These are phyloP conservation scores for Geosmithia flava DNA, from an alignment of 2,329 filamentous ascomycete genomes.

Conservation along the genomic window DNA sequence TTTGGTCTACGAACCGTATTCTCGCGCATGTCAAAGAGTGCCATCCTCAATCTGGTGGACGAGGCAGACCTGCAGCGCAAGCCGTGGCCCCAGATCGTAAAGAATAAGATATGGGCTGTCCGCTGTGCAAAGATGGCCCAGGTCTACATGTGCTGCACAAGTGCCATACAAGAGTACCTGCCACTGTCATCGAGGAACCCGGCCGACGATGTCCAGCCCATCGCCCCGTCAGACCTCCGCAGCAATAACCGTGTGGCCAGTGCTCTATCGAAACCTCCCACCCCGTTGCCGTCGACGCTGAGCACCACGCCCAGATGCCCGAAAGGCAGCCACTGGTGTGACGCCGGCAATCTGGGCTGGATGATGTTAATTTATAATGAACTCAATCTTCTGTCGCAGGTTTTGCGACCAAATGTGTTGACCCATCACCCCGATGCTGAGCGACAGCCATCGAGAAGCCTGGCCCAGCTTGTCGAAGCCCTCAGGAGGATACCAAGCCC, in stretches of 20 bases:
- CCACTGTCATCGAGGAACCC: conserved; percentile 11
- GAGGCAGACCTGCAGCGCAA: conserved; percentile 28
- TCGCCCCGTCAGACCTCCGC: conserved; percentile 9
- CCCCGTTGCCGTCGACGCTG: conserved; percentile 11
- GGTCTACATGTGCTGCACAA: conserved; percentile 30
- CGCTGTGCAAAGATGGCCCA: conserved; percentile 37
- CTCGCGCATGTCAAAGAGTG: conserved; percentile 33
- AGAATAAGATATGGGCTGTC: conserved; percentile 34
- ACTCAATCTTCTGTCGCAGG: conserved; percentile 26
- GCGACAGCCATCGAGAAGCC: conserved; percentile 21
- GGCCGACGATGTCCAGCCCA: conserved; percentile 6
- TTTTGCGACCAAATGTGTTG: conserved; percentile 9
- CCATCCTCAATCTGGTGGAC: conserved; percentile 30
- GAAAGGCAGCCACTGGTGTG: conserved; percentile 35
- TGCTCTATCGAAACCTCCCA: not conserved
- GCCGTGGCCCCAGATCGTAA: conserved; percentile 32
- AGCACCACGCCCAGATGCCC: conserved; percentile 32
- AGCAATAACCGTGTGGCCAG: conserved; percentile 8
- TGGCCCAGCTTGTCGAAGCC: conserved; percentile 30
- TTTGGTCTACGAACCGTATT: conserved; percentile 38
- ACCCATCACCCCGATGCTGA: conserved; percentile 2
- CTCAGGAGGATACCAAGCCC: conserved; percentile 31
- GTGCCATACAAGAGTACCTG: conserved; percentile 32
- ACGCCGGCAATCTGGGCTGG: conserved; percentile 41
- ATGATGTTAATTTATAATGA: conserved; percentile 38